Evolutionary conservation across 768 basidiomycete genomes (phyloP), one percentile per base, ranked within the genome.

Genomic region (Russula brevipes): DNA sequence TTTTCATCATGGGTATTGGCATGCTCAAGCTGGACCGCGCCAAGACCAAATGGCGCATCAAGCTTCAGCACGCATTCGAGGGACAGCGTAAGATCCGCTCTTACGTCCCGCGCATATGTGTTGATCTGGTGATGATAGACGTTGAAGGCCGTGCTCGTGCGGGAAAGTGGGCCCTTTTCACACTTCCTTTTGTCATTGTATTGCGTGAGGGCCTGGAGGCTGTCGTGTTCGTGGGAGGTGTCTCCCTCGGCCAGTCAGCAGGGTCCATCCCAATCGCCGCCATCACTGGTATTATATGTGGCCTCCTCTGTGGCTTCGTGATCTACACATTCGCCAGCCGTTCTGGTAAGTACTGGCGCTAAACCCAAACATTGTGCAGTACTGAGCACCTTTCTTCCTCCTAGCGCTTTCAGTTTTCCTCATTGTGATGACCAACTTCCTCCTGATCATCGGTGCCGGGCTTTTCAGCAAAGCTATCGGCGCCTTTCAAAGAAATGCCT

Each of bases 1-100:
- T 97, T 70, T 91, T 94, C 73, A 79, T 88, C 71, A 96, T 98
- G 93, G 94, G 92, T 3, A 71, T 98, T 44, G 88, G 89, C 41
- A 95, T 98, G 89, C 84, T 99, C 64, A 94, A 91, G 72, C 87
- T 99, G 83, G 95, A 98, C 74, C 81, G 88, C 70, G 89, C 96
- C 11, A 90, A 93, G 73, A 82, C 88, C n/a, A 94, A 91, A 74
- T 99, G 96, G 96, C 84, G 91, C 67, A 75, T 91, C 71, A 97
- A 96, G 78, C 85, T 98, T 53, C 80, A 85, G 60, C 79, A 78
- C 12, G 89, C 94, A 0, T 97, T 98, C 76, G 77, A 80, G 30
- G 81, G 78, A 16, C 74, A 82, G 60, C 67, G 87, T 85, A 64
- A 44, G 80, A 69, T n/a, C 2, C 51, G 24, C 12, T 41, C 52